These are phyloP conservation scores for Alternaria dauci DNA, from an alignment of 2,329 filamentous ascomycete genomes.

Conservation along the genomic window DNA sequence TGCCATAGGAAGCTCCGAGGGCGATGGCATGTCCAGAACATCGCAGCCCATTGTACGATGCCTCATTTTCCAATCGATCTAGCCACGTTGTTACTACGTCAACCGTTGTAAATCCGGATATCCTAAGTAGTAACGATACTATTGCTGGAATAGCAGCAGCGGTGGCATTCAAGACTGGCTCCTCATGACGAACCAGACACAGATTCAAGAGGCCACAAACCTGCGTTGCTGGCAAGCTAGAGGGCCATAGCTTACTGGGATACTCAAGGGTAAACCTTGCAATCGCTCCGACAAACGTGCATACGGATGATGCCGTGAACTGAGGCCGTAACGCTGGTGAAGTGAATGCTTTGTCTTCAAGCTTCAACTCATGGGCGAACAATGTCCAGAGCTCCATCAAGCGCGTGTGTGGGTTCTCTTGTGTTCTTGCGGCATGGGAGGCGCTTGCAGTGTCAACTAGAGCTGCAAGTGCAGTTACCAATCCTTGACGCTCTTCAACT, in stretches of 20 bases:
- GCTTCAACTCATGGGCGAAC: slow-evolving; percentile 42
- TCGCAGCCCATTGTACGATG: slow-evolving; percentile 51
- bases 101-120: slow-evolving; percentile 18
- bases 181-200: slow-evolving; percentile 48
- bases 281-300: slow-evolving; percentile 60
- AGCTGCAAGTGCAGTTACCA: slow-evolving; percentile 64
- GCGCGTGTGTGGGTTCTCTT: slow-evolving; percentile 2
- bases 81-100: slow-evolving; percentile 43
- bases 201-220: slow-evolving; percentile 39
- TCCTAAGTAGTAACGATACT: slow-evolving; percentile 27
- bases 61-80: slow-evolving; percentile 43
- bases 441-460: slow-evolving; percentile 23
- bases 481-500: slow-evolving; percentile 74
- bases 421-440: neutral
- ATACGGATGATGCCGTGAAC: slow-evolving; percentile 68
- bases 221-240: slow-evolving; percentile 24
- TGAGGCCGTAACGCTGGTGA: slow-evolving; percentile 66
- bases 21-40: slow-evolving; percentile 57
- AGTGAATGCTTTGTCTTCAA: slow-evolving; percentile 51
- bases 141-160: slow-evolving; percentile 32
- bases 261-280: slow-evolving; percentile 25
- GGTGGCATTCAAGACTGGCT: slow-evolving; percentile 44
- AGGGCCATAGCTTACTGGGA: slow-evolving; percentile 7
- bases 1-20: slow-evolving; percentile 51
- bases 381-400: slow-evolving; percentile 44